Base-by-base conservation (phyloP, 805 yeast species). In the Wickerhamomyces canadensis region DNA sequence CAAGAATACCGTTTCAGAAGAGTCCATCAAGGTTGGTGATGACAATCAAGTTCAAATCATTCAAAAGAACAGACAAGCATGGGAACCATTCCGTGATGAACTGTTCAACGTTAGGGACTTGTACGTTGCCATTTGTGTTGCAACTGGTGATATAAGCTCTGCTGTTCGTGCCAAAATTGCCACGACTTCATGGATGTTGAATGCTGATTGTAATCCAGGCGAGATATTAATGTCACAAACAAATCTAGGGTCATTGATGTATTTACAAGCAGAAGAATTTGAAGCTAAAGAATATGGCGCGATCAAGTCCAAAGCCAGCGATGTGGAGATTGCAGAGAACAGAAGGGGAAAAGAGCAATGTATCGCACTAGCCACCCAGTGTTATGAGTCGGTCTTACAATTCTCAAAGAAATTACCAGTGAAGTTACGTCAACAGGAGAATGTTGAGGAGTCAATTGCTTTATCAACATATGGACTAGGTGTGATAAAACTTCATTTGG, bases 391-490 rank as follows among this genome's bases (percentile, higher is more conserved):
- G 8, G 68, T 72, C 13, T 47, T 72, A n/a, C 58, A 55, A 9
- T 65, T 65, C 27, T 57, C 71, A 3, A 68, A 68, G 42, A 60
- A 64, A 30, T 48, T 72, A 17, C 65, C 67, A 2, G 51, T 64
- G 19, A 41, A 47, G 35, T 27, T 54, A 12, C 54, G 67, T 32
- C 52, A 62, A 13, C 71, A 68, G 33, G 56, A 58, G 10, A 61
- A 64, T 6, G 59, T 82, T 11, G 70, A 74, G 23, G 86, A 84
- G 44, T 76, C 84, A 1, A 77, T 83, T 29, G 93, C 94, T 0
- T 66, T 89, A 55, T 78, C 95, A 0, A 77, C 87, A 0, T 89
- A 84, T 54, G 94, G 96, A 0, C 65, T 85, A 28, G 98, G 96
- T 2, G 94, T 88, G 5, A 70, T 86, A 10, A 70, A 74, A 31